Evolutionary conservation across 495 filamentous ascomycete species (phyloP), one percentile per base, ranked within the genome.

Genomic region (Penicillium bialowiezense): DNA sequence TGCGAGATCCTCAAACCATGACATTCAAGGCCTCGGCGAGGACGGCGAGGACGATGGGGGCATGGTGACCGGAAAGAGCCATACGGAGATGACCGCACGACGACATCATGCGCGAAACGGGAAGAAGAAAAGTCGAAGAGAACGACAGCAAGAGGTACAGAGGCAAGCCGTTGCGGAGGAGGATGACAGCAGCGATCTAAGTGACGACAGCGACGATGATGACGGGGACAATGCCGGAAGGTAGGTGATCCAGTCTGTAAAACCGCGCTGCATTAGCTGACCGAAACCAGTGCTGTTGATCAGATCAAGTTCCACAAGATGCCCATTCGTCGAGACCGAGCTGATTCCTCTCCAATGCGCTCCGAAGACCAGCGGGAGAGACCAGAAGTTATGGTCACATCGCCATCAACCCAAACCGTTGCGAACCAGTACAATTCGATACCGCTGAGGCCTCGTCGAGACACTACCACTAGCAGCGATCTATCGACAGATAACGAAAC

Each of bases 231-330:
- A 59, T 33, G 44, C 58, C 23, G 61, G 60, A 60, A 71, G 73
- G 73, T 75, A 43, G 41, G 64, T 55, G 7, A 34, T 14, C 21
- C 32, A 15, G 14, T 24, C 24, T 14, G 29, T 12, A n/a, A 31
- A 19, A 43, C 31, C 18, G 23, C 15, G 21, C 35, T 20, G 44
- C 28, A 33, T 32, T 14, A 59, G 32, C 60, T 71, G 9, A 67
- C 46, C 29, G n/a, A 38, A n/a, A 48, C 31, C 36, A 82, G 82
- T 37, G 69, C 78, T 35, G 73, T 74, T 14, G 87, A 95, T 56
- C 88, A 93, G 59, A 96, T 98, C 63, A 91, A 90, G 62, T 98
- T 98, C 58, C 78, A 85, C 24, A 97, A 97, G 65, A 88, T 97
- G 86, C 91, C 93, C 1, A 74, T 95, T n/a, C 80, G 91, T 15